Base-by-base conservation (phyloP, 208 protist genomes). In the Trypanosoma brucei region DNA sequence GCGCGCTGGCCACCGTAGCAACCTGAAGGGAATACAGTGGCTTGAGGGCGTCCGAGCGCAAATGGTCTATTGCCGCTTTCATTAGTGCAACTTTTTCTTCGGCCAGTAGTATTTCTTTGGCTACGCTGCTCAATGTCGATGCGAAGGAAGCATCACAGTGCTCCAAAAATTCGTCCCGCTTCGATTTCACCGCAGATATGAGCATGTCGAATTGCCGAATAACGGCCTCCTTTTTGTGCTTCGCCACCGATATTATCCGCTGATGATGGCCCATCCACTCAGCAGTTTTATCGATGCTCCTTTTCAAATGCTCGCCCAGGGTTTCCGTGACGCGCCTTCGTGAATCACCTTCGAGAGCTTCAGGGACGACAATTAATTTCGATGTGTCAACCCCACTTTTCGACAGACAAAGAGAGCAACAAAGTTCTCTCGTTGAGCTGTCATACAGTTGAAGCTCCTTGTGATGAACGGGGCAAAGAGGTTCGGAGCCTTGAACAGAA, bases 11-110 rank as follows among this genome's bases (percentile, higher is more conserved):
- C 34, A 94, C 79, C 22, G 88, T 94, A 9, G 85, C 88, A 49
- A 94, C 81, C 68, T 94, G 88, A 78, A 94, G 86, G 2, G 88
- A 89, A 66, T 88, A 90, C 31, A 94, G 59, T 4, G 88, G 73
- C 13, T 75, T 75, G 7, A 72, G 65, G 14, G 38, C 54, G 40
- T 91, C 88, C 1, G 73, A 69, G 36, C 64, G 78, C 3, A 88
- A 70, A 62, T 94, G 88, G 30, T 88, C 76, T 11, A 76, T 72
- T n/a, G 83, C 83, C 5, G 88, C 83, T 13, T 62, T 53, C 14
- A 94, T 58, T 39, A 94, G 72, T 59, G 86, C 76, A 54, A 89
- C 70, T 59, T 87, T 87, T 69, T 94, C 88, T 46, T 91, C 81
- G 3, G 73, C 70, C 13, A 83, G 72, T 39, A 94, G 81, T 54